Conservation (phyloP, 2,329 filamentous ascomycete species). For the Paracorniculantispora psalliotae region DNA sequence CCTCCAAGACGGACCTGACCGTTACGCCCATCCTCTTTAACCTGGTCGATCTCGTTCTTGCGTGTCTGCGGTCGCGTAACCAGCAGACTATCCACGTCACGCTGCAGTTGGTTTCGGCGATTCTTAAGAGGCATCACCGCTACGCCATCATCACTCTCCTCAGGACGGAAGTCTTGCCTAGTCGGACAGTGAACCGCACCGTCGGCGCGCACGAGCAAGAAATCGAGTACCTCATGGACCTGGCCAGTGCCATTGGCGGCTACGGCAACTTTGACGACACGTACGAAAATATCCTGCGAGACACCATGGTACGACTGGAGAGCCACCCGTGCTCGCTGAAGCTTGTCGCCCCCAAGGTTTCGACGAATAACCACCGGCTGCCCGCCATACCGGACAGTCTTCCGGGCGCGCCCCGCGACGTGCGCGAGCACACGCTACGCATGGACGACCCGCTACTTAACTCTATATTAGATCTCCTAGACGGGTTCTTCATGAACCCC, state of each 20-base stretch:
- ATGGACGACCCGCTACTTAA: slow-evolving; percentile 59
- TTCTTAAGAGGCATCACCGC: slow-evolving; percentile 80
- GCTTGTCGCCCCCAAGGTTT: slow-evolving; percentile 58
- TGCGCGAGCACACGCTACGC: slow-evolving; percentile 56
- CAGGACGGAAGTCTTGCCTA: slow-evolving; percentile 55
- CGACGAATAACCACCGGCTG: slow-evolving; percentile 51
- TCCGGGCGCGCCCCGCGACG: slow-evolving; percentile 57
- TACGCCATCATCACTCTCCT: slow-evolving; percentile 78
- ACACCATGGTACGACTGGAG: slow-evolving; percentile 64
- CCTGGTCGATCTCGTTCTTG: slow-evolving; percentile 81
- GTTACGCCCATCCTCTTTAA: slow-evolving; percentile 86
- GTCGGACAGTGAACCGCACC: slow-evolving; percentile 55
- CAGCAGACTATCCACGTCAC: slow-evolving; percentile 87
- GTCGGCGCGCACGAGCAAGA: slow-evolving; percentile 72
- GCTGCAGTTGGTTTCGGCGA: slow-evolving; percentile 77
- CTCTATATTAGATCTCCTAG: slow-evolving; percentile 64
- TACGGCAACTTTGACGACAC: slow-evolving; percentile 66
- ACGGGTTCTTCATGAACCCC: slow-evolving; percentile 82
- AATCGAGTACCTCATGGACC: slow-evolving; percentile 62
- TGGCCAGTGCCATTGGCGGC: slow-evolving; percentile 65
- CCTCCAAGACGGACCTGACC: slow-evolving; percentile 66
- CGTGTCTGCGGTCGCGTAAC: slow-evolving; percentile 78
- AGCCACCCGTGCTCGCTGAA: slow-evolving; percentile 68
- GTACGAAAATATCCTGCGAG: slow-evolving; percentile 67
- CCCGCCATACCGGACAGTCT: slow-evolving; percentile 52